phyloP scores from a whole-genome alignment of 228 moss, liverwort and hornwort genomes.

The Sphagnum fallax region DNA sequence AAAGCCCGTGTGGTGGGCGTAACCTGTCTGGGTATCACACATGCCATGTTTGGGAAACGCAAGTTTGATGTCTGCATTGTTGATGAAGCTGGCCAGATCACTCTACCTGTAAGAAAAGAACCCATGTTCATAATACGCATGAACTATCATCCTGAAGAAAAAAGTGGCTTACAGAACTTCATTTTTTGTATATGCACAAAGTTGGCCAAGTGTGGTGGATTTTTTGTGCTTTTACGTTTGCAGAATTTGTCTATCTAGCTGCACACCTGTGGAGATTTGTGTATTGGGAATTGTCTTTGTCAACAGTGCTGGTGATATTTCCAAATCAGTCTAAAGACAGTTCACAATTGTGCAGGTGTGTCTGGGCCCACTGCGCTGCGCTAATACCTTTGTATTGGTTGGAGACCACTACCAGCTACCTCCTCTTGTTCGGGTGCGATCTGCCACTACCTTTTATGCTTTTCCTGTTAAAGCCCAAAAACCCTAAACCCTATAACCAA shows the following conservation, averaged over 20 bases:
- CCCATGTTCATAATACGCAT: too few relatives aligned
- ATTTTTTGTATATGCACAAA: too few relatives aligned
- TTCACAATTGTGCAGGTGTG: conserved; percentile 21
- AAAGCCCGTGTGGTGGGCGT: conserved; percentile 43
- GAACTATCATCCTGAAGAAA: too few relatives aligned
- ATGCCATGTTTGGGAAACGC: conserved; percentile 40
- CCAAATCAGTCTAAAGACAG: too few relatives aligned
- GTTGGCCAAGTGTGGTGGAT: too few relatives aligned
- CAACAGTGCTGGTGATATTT: not conserved
- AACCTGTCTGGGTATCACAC: conserved; percentile 42
- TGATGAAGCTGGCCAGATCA: conserved; percentile 56
- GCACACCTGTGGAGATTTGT: not conserved
- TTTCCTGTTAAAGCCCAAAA: not conserved
- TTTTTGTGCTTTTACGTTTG: too few relatives aligned
- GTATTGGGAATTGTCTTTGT: not conserved
- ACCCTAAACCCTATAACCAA: too few relatives aligned
- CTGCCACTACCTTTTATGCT: not conserved
- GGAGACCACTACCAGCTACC: conserved; percentile 61
- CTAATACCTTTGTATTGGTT: conserved; percentile 40
- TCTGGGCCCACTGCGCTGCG: conserved; percentile 38
- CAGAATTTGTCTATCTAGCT: too few relatives aligned
- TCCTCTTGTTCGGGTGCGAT: conserved; percentile 44
- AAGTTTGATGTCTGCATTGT: conserved; percentile 59
- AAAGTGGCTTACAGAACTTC: too few relatives aligned
- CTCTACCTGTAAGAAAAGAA: conserved; percentile 32